Percentiles rank a stretch among this genome's conserved stretches.
These are phyloP conservation scores for Podaxis sp. DNA, from an alignment of 768 basidiomycete genomes.

Conservation along the genomic window DNA sequence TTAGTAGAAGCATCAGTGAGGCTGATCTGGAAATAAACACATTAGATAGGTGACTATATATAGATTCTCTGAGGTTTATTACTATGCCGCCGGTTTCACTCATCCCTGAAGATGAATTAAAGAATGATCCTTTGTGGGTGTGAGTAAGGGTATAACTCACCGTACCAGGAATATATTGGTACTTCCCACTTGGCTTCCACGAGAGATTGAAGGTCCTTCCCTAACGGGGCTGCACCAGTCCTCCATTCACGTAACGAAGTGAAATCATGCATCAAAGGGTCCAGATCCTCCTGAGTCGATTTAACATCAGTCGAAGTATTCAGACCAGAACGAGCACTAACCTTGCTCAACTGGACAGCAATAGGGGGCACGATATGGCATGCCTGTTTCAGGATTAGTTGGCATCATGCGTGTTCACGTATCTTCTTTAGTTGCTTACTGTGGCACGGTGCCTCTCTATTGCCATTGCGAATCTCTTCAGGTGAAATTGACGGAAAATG, in stretches of 20 bases:
- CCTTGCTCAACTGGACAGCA: conserved; percentile 2
- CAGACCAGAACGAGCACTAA: not conserved
- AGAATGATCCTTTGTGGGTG: not conserved
- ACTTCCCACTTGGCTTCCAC: not conserved
- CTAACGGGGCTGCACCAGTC: not conserved
- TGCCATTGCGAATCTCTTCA: not conserved
- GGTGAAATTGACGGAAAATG: conserved; percentile 1
- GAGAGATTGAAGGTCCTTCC: conserved; percentile 1
- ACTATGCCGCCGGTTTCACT: conserved; percentile 5
- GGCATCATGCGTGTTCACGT: not conserved
- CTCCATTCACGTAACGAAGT: conserved; percentile 1
- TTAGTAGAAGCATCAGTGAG: not conserved
- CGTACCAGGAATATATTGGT: conserved; percentile 1
- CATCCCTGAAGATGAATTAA: not conserved
- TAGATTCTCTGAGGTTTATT: not conserved
- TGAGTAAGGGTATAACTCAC: not conserved
- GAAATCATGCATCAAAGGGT: not conserved
- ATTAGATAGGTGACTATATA: not conserved
- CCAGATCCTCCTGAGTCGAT: not conserved
- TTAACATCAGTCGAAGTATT: not conserved
- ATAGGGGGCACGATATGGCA: conserved; percentile 3
- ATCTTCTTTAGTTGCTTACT: not conserved
- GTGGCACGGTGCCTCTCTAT: not conserved
- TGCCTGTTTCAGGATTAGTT: not conserved
- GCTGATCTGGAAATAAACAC: not conserved